Percentiles rank a stretch among this genome's conserved stretches.
Conservation (phyloP, 2,329 filamentous ascomycete genomes). For the Fusarium pseudonygamai region DNA sequence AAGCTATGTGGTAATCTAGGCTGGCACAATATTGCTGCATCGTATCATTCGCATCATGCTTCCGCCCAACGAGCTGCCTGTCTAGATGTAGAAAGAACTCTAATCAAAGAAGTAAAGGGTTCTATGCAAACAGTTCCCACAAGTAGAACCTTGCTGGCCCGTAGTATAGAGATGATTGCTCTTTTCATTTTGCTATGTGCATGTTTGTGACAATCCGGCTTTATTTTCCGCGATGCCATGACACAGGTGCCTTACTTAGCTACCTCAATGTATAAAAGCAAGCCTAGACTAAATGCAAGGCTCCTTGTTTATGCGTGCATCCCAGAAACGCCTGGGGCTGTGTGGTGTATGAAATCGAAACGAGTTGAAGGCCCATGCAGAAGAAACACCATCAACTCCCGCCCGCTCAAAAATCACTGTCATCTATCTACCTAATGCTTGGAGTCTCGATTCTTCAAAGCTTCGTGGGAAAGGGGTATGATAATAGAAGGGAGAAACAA, state of each 20-base stretch:
- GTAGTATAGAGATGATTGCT: not conserved
- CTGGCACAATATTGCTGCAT: constrained; percentile 10
- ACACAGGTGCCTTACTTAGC: not conserved
- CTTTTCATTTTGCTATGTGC: constrained; percentile 22
- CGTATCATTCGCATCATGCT: constrained; percentile 4
- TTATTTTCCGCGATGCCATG: not conserved
- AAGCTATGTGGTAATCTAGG: not conserved
- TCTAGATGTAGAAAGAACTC: constrained; percentile 4
- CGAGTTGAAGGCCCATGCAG: constrained; percentile 27
- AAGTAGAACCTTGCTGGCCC: not conserved
- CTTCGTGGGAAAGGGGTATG: constrained; percentile 18
- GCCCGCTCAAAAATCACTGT: constrained; percentile 16
- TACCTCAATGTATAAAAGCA: constrained; percentile 9
- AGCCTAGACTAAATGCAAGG: constrained; percentile 16
- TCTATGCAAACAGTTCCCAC: constrained; percentile 7
- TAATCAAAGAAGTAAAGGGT: constrained; percentile 1
- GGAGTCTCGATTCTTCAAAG: constrained; percentile 12
- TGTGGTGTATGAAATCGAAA: constrained; percentile 8
- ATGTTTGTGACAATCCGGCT: constrained; percentile 10
- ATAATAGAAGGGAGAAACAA: constrained; percentile 14
- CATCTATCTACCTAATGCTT: constrained; percentile 5
- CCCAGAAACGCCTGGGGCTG: constrained; percentile 20
- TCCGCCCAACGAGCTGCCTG: constrained; percentile 2
- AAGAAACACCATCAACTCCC: constrained; percentile 32
- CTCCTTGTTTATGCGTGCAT: constrained; percentile 10